Evolutionary conservation across 2,329 filamentous ascomycete species (phyloP), one percentile per base, ranked within the genome.

Genomic region (Penicillium corylophilum): DNA sequence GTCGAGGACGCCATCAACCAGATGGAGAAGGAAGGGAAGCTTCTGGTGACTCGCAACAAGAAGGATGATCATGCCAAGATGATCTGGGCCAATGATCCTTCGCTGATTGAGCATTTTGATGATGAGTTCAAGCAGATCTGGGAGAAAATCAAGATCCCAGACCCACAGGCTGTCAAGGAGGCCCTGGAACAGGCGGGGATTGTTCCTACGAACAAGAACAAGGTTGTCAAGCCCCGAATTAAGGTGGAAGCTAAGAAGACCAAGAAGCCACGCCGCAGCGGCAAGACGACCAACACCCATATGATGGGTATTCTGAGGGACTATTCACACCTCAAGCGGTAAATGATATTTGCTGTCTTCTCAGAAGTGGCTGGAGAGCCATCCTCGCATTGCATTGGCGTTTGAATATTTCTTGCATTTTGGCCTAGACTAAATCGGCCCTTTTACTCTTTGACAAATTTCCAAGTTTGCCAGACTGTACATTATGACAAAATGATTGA

Each of bases 31-130:
- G 83, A 89, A 68, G 87, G 92, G 66, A 87, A 87, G 71, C 80
- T 97, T 41, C 80, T 97, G 31, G 90, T 96, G 5, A 88, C 90
- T 20, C 84, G 92, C 55, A 92, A 92, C 50, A 95, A 94, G 75
- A 97, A 97, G 77, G 93, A 97, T 70, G 87, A 89, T 66, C 83
- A 89, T 62, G 86, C 93, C 1, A 85, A 87, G 64, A 89, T 88
- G 76, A 86, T 99, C 47, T 97, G 92, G 90, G 81, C 86, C 46
- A 90, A 99, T 71, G 90, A 96, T 64, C 83, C 90, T 13, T 86
- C 84, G 12, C 81, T 96, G 46, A 82, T 85, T 64, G 82, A 91
- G 67, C 70, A 77, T 31, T 86, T 97, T 61, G 91, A 96, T 66
- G 75, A 82, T 8, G 90, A 96, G 70, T 96, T 97, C 71, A 82